Conservation (phyloP, 2,329 filamentous ascomycete genomes). For the Pseudocercospora vitis region DNA sequence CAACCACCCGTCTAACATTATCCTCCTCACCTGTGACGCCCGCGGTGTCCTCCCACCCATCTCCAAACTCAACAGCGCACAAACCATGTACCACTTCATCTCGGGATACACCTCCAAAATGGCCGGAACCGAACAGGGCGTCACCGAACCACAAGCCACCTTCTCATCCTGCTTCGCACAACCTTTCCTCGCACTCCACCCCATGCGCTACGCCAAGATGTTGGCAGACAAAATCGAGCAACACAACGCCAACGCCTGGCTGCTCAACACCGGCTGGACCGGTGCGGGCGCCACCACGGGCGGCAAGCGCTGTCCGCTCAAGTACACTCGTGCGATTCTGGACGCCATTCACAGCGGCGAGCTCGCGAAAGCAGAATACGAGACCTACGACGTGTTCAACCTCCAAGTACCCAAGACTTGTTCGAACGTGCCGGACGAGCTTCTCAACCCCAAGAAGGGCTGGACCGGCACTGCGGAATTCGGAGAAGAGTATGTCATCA, state of each 20-base stretch:
- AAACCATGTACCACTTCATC: conserved; percentile 99
- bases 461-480: conserved; percentile 88
- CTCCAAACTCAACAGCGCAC: conserved; percentile 88
- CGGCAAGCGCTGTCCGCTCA: conserved; percentile 94
- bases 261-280: conserved; percentile 98
- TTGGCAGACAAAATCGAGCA: conserved; percentile 95
- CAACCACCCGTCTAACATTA: conserved; percentile 93
- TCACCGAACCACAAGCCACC: conserved; percentile 95
- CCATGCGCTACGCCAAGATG: conserved; percentile 99
- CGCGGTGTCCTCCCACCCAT: conserved; percentile 96
- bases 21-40: conserved; percentile 96
- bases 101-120: conserved; percentile 99
- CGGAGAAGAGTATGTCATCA: conserved; percentile 58
- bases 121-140: conserved; percentile 96
- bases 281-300: conserved; percentile 83
- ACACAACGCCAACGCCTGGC: conserved; percentile 95
- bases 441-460: conserved; percentile 90
- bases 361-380: conserved; percentile 88
- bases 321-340: conserved; percentile 97
- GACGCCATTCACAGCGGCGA: conserved; percentile 97
- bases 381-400: conserved; percentile 96
- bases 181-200: conserved; percentile 97
- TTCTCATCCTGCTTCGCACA: conserved; percentile 99
- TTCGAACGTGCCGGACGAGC: conserved; percentile 82
- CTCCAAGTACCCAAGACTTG: conserved; percentile 91